Percentiles rank a stretch among this genome's conserved stretches.
Conservation (phyloP, 2,329 filamentous ascomycete species). For the Paradendryphiella salina region DNA sequence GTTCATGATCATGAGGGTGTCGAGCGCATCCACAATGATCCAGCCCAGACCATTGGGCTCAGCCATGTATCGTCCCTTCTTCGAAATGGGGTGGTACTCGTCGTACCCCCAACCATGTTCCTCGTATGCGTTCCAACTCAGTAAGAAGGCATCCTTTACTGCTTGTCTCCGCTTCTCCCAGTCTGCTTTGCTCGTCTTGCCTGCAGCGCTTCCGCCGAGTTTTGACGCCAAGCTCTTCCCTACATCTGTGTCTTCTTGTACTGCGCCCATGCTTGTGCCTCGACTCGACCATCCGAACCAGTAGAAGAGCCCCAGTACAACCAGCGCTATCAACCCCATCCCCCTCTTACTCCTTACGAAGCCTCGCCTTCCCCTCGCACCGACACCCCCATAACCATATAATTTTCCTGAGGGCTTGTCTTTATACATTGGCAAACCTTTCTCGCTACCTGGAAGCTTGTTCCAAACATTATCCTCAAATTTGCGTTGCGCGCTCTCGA, state of each 20-base stretch:
- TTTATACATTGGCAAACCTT: constrained; percentile 91
- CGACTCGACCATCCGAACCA: constrained; percentile 61
- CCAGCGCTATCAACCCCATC: constrained; percentile 56
- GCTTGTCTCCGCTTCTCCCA: constrained; percentile 78
- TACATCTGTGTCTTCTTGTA: constrained; percentile 32
- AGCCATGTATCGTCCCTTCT: constrained; percentile 81
- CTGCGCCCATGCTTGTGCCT: constrained; percentile 39
- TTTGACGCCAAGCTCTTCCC: constrained; percentile 37
- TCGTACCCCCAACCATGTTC: constrained; percentile 93
- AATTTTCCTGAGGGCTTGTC: constrained; percentile 80
- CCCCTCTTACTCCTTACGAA: constrained; percentile 63
- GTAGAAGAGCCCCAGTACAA: constrained; percentile 66
- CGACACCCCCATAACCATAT: constrained; percentile 57
- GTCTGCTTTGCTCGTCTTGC: constrained; percentile 55
- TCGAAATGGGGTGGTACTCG: constrained; percentile 81
- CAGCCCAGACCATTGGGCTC: constrained; percentile 81
- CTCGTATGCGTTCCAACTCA: constrained; percentile 93
- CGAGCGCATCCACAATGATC: constrained; percentile 96
- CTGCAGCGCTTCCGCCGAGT: constrained; percentile 37
- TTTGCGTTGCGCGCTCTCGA: constrained; percentile 48
- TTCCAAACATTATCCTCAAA: constrained; percentile 50
- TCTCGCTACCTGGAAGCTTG: constrained; percentile 62
- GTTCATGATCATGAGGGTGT: constrained; percentile 99
- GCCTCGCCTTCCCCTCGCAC: constrained; percentile 58
- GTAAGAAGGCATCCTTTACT: constrained; percentile 85